These are phyloP conservation scores for Colletotrichum orchidophilum DNA, from an alignment of 2,329 filamentous ascomycete species.

Conservation along the genomic window DNA sequence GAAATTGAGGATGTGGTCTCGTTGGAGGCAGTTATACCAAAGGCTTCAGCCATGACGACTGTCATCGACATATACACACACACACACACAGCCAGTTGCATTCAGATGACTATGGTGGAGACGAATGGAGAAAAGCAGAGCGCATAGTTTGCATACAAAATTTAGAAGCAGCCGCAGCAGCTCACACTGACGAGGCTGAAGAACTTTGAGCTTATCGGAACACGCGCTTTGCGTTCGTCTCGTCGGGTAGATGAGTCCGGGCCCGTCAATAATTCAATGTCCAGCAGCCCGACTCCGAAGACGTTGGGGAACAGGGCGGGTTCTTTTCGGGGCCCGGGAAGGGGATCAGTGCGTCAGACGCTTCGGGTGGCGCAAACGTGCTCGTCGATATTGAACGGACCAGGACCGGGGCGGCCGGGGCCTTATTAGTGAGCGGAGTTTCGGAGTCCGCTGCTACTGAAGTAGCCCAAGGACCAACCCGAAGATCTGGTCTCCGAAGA, in stretches of 20 bases:
- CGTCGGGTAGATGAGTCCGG: neutral
- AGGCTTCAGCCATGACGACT: neutral
- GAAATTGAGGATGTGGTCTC: neutral
- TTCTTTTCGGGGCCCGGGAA: neutral
- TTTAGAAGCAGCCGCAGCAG: neutral
- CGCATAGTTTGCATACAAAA: neutral
- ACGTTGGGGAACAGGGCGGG: neutral
- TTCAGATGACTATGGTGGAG: neutral
- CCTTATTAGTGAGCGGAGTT: neutral
- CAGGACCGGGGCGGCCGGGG: neutral
- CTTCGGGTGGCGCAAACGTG: neutral
- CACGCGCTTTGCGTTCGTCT: too few species aligned
- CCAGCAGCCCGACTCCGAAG: neutral
- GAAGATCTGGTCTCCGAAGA: too few species aligned
- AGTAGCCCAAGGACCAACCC: neutral
- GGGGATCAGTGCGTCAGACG: neutral
- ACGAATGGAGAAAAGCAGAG: neutral
- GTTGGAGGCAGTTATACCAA: neutral
- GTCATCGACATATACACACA: neutral
- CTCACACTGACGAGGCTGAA: neutral
- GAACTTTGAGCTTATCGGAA: neutral
- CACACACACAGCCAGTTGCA: neutral
- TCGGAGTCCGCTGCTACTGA: neutral
- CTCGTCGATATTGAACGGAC: neutral
- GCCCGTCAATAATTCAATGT: neutral